Evolutionary conservation across 176 grass and related monocot species (phyloP).

Genomic region (Poa annua): DNA sequence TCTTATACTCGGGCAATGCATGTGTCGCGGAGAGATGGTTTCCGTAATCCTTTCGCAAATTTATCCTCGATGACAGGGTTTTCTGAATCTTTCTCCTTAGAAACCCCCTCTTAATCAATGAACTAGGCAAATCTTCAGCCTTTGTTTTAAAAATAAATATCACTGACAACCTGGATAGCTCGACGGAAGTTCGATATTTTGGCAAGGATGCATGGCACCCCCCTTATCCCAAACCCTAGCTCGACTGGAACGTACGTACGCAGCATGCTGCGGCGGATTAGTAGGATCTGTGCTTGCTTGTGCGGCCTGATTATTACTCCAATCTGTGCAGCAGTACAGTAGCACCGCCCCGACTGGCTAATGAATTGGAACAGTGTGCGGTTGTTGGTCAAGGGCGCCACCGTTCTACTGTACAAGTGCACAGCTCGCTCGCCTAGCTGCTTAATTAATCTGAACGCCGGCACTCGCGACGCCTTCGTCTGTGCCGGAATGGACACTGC

Average conservation of each 20-base stretch:
- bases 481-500: constrained; percentile 45
- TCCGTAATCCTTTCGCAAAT: no score
- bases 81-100: no score
- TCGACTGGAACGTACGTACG: background rate
- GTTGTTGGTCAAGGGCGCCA: constrained; percentile 37
- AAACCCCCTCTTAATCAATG: no score
- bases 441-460: constrained; percentile 55
- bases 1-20: no score
- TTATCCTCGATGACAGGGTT: no score
- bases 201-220: background rate
- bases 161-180: no score
- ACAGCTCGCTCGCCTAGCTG: constrained; percentile 28
- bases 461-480: constrained; percentile 31
- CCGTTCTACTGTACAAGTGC: constrained; percentile 33
- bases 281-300: constrained; percentile 48
- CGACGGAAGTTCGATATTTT: no score
- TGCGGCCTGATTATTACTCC: constrained; percentile 12
- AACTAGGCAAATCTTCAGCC: no score
- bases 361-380: constrained; percentile 54
- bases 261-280: background rate
- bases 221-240: background rate
- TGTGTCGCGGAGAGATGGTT: no score
- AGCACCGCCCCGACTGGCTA: constrained; percentile 27
- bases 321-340: constrained; percentile 22
- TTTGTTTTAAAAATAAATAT: no score